Percentiles rank a stretch among this genome's conserved stretches.
Evolutionary conservation across 495 filamentous ascomycete genomes (phyloP).

Genomic region (Lichenothelia convexa): DNA sequence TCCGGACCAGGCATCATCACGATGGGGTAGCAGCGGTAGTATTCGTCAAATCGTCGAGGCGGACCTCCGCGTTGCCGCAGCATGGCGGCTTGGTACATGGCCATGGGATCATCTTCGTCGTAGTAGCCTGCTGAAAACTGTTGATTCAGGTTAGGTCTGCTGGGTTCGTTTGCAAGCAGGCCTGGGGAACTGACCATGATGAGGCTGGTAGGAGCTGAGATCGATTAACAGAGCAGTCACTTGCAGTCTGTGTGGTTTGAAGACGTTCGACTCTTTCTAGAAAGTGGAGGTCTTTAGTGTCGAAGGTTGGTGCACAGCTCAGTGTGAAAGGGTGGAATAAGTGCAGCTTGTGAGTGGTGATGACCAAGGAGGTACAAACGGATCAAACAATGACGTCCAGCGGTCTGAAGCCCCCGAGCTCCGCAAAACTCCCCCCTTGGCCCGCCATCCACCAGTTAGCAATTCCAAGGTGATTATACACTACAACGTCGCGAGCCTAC

Average conservation of each 20-base stretch:
- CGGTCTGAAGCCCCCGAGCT: too few relatives aligned
- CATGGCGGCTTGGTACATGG: constrained; percentile 23
- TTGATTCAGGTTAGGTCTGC: neutral
- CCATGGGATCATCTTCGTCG: constrained; percentile 22
- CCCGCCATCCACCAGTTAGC: too few relatives aligned
- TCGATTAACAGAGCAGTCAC: neutral
- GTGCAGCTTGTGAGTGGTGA: too few relatives aligned
- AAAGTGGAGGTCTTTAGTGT: neutral
- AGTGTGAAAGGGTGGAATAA: too few relatives aligned
- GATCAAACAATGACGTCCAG: too few relatives aligned
- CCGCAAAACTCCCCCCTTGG: too few relatives aligned
- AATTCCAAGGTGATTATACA: too few relatives aligned
- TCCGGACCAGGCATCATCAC: constrained; percentile 89
- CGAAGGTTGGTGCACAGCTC: too few relatives aligned
- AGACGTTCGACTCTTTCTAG: neutral
- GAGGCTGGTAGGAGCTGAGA: neutral
- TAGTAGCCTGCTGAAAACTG: constrained; percentile 21
- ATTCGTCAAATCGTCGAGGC: constrained; percentile 77
- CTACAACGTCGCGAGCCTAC: too few relatives aligned
- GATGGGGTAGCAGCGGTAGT: constrained; percentile 88
- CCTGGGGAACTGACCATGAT: neutral
- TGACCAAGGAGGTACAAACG: too few relatives aligned
- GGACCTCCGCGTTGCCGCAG: constrained; percentile 16
- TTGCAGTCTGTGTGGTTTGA: neutral
- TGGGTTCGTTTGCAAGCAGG: neutral